Conservation (phyloP, 2,329 filamentous ascomycete species). For the Teratosphaeria nubilosa region DNA sequence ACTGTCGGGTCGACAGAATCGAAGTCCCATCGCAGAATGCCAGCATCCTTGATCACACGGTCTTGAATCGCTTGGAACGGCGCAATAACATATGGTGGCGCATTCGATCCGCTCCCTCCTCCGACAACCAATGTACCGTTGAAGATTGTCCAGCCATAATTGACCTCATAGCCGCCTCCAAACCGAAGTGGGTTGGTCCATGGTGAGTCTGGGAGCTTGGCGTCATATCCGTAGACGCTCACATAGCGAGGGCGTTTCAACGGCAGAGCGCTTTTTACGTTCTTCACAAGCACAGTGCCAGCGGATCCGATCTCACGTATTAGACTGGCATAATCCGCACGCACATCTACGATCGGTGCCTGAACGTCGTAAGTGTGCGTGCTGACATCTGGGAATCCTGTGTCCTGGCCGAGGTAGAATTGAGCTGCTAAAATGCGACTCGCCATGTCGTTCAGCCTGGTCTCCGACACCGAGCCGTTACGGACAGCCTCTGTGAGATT, state of each 20-base stretch:
- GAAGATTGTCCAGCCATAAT: slow-evolving; percentile 37
- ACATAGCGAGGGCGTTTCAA: slow-evolving; percentile 54
- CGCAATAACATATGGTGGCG: not conserved
- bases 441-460: not conserved
- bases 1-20: slow-evolving; percentile 33
- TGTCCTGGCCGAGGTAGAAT: slow-evolving; percentile 61
- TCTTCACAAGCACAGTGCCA: slow-evolving; percentile 64
- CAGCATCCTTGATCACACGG: not conserved
- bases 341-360: slow-evolving; percentile 15
- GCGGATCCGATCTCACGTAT: slow-evolving; percentile 58
- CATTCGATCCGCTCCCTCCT: slow-evolving; percentile 63
- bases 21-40: not conserved
- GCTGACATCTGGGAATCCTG: slow-evolving; percentile 50
- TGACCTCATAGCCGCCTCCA: not conserved
- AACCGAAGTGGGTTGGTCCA: not conserved
- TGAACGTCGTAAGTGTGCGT: slow-evolving; percentile 54
- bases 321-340: slow-evolving; percentile 25
- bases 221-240: slow-evolving; percentile 65
- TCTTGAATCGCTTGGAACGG: not conserved
- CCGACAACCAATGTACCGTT: slow-evolving; percentile 45
- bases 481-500: not conserved
- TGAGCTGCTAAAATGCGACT: slow-evolving; percentile 56
- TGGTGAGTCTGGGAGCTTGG: slow-evolving; percentile 45
- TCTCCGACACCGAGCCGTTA: not conserved
- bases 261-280: slow-evolving; percentile 55